Evolutionary conservation across 345 rosid genomes (phyloP).

Genomic region (Eucalyptus paniculata): DNA sequence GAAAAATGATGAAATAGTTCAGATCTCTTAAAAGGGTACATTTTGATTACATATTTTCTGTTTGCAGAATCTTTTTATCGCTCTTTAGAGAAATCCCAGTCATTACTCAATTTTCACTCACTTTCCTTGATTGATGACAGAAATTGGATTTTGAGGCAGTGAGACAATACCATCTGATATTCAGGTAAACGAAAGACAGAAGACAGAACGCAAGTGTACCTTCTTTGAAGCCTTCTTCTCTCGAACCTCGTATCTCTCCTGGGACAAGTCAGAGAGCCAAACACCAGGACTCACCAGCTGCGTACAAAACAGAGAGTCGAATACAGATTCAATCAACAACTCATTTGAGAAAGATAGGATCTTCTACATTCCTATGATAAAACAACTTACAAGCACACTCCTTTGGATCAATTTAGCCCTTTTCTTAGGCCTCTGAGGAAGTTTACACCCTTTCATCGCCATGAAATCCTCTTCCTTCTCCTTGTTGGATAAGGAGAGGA

Average conservation of each 20-base stretch:
- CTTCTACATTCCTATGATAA: neutral
- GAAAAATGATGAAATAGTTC: neutral
- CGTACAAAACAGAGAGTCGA: neutral
- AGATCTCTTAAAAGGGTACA: neutral
- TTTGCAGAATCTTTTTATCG: neutral
- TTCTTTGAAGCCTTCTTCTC: conserved; percentile 91
- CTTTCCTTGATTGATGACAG: neutral
- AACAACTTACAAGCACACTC: conserved; percentile 53
- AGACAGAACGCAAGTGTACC: conserved; percentile 20
- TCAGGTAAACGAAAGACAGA: neutral
- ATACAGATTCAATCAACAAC: neutral
- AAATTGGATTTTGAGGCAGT: neutral
- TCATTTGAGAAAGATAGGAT: neutral
- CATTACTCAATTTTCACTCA: neutral
- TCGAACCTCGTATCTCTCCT: conserved; percentile 83
- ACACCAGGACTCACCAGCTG: conserved; percentile 91
- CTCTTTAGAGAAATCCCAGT: neutral
- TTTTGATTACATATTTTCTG: neutral
- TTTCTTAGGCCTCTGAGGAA: conserved; percentile 87
- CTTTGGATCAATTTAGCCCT: conserved; percentile 82
- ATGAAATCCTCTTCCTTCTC: conserved; percentile 94
- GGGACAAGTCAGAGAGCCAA: conserved; percentile 79
- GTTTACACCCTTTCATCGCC: conserved; percentile 95
- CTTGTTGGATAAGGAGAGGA: conserved; percentile 66
- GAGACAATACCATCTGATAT: neutral